A percentile compares a stretch with the other conserved stretches of the same genome.
phyloP scores from a whole-genome alignment of 192 early-diverging fungal genomes.

The Backusella macrospora region DNA sequence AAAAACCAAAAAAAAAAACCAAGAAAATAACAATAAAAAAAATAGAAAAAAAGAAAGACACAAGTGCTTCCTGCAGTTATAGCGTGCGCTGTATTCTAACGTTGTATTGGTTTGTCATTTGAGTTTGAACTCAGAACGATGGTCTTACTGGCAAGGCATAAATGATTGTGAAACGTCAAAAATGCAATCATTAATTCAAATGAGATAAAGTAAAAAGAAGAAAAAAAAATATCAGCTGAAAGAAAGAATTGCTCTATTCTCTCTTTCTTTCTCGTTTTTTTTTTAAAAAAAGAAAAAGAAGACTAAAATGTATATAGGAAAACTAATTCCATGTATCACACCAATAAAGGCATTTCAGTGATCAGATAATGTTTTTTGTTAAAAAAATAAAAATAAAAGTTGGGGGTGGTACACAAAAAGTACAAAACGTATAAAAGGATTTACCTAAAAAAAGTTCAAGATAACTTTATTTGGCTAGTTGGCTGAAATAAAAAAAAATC shows the following conservation, averaged over 20 bases:
- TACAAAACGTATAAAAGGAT: not conserved
- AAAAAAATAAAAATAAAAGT: not conserved
- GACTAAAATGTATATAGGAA: not conserved
- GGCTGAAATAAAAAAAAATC: not conserved
- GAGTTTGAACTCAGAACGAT: not conserved
- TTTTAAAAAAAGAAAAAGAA: not conserved
- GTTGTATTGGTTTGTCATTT: constrained; percentile 3
- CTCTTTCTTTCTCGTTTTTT: not conserved
- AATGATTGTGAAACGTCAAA: constrained; percentile 8
- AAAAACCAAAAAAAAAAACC: constrained; percentile 12
- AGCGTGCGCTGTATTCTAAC: not conserved
- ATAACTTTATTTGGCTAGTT: constrained; percentile 6
- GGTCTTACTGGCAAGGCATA: not conserved
- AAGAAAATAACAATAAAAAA: constrained; percentile 11
- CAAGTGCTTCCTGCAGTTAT: not conserved
- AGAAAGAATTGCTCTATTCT: not conserved
- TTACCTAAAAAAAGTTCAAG: constrained; percentile 5
- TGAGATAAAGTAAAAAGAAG: constrained; percentile 11
- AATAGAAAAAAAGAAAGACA: not conserved
- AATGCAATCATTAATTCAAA: not conserved
- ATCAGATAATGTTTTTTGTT: constrained; percentile 2
- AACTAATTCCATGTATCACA: not conserved
- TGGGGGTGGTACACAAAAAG: not conserved
- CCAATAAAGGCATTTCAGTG: constrained; percentile 12
- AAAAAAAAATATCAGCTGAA: too few species aligned